Evolutionary conservation across 805 yeast genomes (phyloP).

Genomic region (Candida xiaguanensis): DNA sequence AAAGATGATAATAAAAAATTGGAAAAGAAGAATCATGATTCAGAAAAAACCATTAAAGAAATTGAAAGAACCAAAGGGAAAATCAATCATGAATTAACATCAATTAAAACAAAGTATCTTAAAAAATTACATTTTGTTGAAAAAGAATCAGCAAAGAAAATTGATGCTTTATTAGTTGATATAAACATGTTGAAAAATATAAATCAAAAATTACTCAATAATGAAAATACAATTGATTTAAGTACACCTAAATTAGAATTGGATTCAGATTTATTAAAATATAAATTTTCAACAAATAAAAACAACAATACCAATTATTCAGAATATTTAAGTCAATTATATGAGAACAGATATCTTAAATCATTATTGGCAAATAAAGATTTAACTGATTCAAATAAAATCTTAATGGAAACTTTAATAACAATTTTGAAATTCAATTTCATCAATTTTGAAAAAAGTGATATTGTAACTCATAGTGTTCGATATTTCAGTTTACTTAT

Average conservation of each 20-base stretch:
- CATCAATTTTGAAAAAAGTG: neutral
- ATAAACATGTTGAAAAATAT: constrained; percentile 1
- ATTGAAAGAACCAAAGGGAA: neutral
- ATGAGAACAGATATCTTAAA: neutral
- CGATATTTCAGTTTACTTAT: neutral
- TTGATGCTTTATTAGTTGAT: constrained; percentile 4
- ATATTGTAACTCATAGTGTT: neutral
- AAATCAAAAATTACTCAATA: constrained; percentile 1
- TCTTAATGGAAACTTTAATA: neutral
- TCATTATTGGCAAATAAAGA: neutral
- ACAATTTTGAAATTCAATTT: constrained; percentile 3
- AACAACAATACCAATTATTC: constrained; percentile 5
- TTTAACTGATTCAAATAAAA: constrained; percentile 3
- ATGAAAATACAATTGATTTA: neutral
- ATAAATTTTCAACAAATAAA: constrained; percentile 3
- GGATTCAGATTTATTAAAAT: neutral
- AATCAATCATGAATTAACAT: neutral
- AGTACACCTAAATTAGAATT: neutral
- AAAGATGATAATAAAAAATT: neutral
- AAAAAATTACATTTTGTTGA: constrained; percentile 4
- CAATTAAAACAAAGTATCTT: constrained; percentile 1
- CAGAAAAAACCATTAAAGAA: neutral
- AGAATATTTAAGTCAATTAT: constrained; percentile 2
- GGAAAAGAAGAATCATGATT: constrained; percentile 3
- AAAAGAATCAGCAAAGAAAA: constrained; percentile 1